Evolutionary conservation across 306 rosid species (phyloP).

Genomic region (Rosa multiflora): DNA sequence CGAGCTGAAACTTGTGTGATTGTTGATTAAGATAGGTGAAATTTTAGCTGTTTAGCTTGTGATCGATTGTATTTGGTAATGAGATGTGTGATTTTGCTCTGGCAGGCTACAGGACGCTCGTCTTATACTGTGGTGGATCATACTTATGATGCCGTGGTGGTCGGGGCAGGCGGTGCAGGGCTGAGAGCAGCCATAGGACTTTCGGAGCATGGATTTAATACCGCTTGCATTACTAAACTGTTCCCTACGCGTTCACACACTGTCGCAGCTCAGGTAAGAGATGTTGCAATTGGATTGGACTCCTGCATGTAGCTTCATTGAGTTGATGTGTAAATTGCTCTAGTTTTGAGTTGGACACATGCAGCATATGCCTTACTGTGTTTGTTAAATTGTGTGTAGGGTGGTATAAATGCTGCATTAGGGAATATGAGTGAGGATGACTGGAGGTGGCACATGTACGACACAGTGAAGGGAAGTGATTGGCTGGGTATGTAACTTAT

Average conservation of each 20-base stretch:
- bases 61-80: constrained; percentile 13
- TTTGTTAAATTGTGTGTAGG: constrained; percentile 42
- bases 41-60: background rate
- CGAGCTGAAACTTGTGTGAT: constrained; percentile 3
- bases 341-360: constrained; percentile 8
- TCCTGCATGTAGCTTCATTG: constrained; percentile 3
- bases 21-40: background rate
- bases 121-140: constrained; percentile 92
- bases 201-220: constrained; percentile 92
- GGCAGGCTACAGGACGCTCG: constrained; percentile 59
- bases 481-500: constrained; percentile 67
- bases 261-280: constrained; percentile 92
- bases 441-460: constrained; percentile 99
- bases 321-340: constrained; percentile 4
- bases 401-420: constrained; percentile 93
- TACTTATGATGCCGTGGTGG: constrained; percentile 83
- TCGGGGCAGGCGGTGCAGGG: constrained; percentile 99
- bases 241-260: constrained; percentile 99
- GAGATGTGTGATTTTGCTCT: constrained; percentile 14
- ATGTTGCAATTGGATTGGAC: background rate
- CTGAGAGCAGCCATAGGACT: constrained; percentile 94
- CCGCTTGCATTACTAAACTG: constrained; percentile 95
- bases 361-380: background rate
- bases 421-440: constrained; percentile 93
- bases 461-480: constrained; percentile 95